Conservation (phyloP, 495 filamentous ascomycete genomes). For the Terfezia boudieri region DNA sequence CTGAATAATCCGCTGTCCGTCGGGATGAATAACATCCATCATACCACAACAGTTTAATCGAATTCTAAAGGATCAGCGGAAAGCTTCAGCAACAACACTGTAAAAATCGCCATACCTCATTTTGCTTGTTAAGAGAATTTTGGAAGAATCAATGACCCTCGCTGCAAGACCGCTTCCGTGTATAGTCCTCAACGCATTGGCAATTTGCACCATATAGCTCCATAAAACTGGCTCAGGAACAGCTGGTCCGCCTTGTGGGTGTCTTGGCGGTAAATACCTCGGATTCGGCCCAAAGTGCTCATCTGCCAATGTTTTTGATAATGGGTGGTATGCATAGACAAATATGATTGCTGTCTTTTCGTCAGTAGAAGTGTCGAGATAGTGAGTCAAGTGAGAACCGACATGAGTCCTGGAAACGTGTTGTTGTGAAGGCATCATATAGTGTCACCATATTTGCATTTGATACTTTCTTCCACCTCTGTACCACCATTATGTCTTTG, state of each 20-base stretch:
- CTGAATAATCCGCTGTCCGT: conserved; percentile 36
- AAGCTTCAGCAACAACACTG: not conserved
- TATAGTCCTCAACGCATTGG: conserved; percentile 68
- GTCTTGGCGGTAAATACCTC: conserved; percentile 27
- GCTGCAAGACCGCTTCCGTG: conserved; percentile 65
- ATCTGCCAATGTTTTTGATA: conserved; percentile 74
- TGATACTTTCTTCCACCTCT: conserved; percentile 74
- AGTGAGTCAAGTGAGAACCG: conserved; percentile 1
- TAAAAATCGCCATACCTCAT: conserved; percentile 15
- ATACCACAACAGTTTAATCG: conserved; percentile 76
- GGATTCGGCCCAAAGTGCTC: conserved; percentile 44
- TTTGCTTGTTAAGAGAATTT: conserved; percentile 63
- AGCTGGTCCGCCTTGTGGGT: conserved; percentile 23
- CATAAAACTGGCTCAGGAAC: conserved; percentile 64
- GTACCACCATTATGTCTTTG: conserved; percentile 60
- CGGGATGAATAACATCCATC: conserved; percentile 64
- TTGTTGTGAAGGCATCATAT: conserved; percentile 80
- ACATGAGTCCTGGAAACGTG: conserved; percentile 76
- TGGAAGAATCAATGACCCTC: conserved; percentile 58
- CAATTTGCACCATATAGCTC: conserved; percentile 81
- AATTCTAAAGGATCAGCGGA: conserved; percentile 32
- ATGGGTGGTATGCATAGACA: conserved; percentile 78
- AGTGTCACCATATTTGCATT: conserved; percentile 68
- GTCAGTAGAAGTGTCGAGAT: not conserved
- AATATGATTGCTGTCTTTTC: conserved; percentile 43